phyloP scores from a whole-genome alignment of 441 rosid species.

The Populus tomentosa region DNA sequence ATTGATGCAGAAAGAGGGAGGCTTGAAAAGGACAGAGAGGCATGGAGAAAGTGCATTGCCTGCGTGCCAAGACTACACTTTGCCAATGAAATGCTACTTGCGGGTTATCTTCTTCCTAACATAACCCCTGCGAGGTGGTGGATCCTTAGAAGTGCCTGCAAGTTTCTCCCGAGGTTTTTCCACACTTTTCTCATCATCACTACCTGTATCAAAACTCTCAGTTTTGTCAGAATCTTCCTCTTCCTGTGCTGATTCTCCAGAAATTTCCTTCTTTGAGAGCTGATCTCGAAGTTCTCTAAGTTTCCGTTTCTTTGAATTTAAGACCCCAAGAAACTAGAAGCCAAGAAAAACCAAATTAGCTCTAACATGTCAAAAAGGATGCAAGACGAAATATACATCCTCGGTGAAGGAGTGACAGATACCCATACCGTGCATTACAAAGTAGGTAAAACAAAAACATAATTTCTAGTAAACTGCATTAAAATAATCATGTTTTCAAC shows the following conservation, averaged over 20 bases:
- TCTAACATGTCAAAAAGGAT: background rate
- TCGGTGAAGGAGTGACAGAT: background rate
- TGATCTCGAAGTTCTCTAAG: constrained; percentile 73
- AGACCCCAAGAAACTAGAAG: constrained; percentile 57
- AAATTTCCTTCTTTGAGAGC: constrained; percentile 35
- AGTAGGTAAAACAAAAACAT: background rate
- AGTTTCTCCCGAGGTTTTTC: constrained; percentile 37
- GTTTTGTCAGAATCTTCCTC: constrained; percentile 66
- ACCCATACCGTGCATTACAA: background rate
- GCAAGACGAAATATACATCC: background rate
- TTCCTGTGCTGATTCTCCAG: constrained; percentile 38
- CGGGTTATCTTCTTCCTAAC: constrained; percentile 39
- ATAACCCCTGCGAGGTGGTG: constrained; percentile 27
- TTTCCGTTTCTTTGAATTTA: constrained; percentile 81
- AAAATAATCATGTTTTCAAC: background rate
- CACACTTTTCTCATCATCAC: constrained; percentile 36
- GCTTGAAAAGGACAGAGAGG: background rate
- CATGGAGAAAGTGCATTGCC: background rate
- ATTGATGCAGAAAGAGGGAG: too few relatives aligned
- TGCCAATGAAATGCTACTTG: constrained; percentile 20
- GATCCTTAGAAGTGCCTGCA: constrained; percentile 30
- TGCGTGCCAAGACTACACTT: background rate
- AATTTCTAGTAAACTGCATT: background rate
- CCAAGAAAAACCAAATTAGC: constrained; percentile 11
- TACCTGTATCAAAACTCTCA: constrained; percentile 53